Base-by-base conservation (phyloP, 257 asterid genomes). In the Galeopsis tetrahit region DNA sequence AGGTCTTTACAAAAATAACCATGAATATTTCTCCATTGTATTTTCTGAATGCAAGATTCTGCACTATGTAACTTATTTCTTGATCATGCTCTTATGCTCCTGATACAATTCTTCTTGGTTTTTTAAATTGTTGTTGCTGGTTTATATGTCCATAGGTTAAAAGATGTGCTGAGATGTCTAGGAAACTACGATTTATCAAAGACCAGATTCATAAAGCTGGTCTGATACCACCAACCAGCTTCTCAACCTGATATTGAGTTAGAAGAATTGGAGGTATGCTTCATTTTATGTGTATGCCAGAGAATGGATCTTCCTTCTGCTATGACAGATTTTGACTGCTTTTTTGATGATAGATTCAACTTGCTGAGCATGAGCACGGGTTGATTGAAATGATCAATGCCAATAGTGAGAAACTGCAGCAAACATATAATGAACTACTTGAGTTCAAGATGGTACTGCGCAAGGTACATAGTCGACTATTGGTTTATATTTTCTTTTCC, bases 101-200 rank as follows among this genome's bases (percentile, higher is more conserved):
- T 70, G 32, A 36, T 63, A 62, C 66, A 21, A 36, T 63, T 65
- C 55, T 35, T 66, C 59, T 74, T 78, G 38, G 31, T 51, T 80
- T 49, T 67, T 35, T 66, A 75, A 52, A 62, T 79, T 72, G 55
- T 67, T 35, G 17, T 14, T 70, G 49, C 15, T 68, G 61, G 59
- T 59, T 56, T 49, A 42, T 59, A 69, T 56, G 69, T 73, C 78
- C 51, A 60, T 83, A 95, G 99, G 98, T 92, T 57, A 95, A 95
- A 87, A 86, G 98, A 86, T 95, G 99, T 81, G 97, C 94, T 46
- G 99, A 95, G 92, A 95, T 95, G 99, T 87, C 96, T 61, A 85
- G 99, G 63, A 95, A 92, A 80, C 86, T 95, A 46, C 87, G 96
- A 0, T 95, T 92, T 86, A 81, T 92, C 81, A 92, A 86, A 89